These are phyloP conservation scores for Alternaria consortialis DNA, from an alignment of 2,329 filamentous ascomycete genomes.

Conservation along the genomic window DNA sequence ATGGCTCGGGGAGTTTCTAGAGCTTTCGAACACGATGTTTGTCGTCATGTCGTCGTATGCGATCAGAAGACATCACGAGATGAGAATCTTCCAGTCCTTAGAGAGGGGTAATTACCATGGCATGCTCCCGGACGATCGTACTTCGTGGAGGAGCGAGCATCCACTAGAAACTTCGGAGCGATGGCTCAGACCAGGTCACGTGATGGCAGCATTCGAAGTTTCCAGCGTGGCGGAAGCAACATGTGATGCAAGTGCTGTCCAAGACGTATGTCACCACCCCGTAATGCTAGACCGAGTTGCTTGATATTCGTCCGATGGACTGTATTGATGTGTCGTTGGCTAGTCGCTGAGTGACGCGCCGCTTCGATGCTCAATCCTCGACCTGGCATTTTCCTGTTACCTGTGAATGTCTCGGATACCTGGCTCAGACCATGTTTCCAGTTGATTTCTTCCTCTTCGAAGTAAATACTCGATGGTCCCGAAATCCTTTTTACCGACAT, in stretches of 20 bases:
- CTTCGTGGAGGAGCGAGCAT: slow-evolving; percentile 5
- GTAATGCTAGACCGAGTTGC: background rate
- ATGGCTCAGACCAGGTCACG: slow-evolving; percentile 20
- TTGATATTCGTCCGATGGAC: background rate
- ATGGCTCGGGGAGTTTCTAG: slow-evolving; percentile 35
- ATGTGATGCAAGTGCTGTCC: background rate
- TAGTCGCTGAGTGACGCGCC: background rate
- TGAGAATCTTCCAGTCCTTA: slow-evolving; percentile 4
- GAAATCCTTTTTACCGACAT: slow-evolving; percentile 84
- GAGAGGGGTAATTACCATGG: slow-evolving; percentile 5
- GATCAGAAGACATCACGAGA: slow-evolving; percentile 7
- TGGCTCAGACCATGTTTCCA: slow-evolving; percentile 82
- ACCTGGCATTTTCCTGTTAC: slow-evolving; percentile 3
- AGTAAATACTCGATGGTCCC: slow-evolving; percentile 84
- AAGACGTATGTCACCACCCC: slow-evolving; percentile 1
- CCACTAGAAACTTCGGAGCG: slow-evolving; percentile 15
- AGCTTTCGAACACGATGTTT: slow-evolving; percentile 27
- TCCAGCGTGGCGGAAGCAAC: background rate
- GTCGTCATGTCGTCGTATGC: slow-evolving; percentile 13
- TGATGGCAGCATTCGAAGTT: slow-evolving; percentile 10
- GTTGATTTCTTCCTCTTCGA: slow-evolving; percentile 80
- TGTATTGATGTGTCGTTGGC: slow-evolving; percentile 1
- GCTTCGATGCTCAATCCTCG: background rate
- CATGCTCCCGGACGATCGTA: background rate
- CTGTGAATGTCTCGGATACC: slow-evolving; percentile 72